Conservation (phyloP, 2,329 filamentous ascomycete genomes). For the Ophiostoma tasmaniense region DNA sequence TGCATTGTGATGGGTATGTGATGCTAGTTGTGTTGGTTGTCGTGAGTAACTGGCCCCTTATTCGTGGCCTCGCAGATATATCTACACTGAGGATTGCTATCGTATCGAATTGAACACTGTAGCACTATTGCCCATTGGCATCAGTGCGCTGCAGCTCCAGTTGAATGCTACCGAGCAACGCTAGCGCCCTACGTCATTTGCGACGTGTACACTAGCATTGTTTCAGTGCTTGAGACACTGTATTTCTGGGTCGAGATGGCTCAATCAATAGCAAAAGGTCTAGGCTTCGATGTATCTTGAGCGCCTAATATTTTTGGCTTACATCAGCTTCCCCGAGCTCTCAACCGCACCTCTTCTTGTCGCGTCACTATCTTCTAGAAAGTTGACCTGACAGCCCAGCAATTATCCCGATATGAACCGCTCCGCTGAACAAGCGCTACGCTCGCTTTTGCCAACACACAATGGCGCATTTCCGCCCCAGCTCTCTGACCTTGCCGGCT, state of each 20-base stretch:
- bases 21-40: background rate
- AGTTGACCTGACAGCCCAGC: background rate
- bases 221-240: background rate
- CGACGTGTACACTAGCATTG: background rate
- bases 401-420: constrained; percentile 60
- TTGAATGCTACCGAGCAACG: background rate
- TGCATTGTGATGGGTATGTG: constrained; percentile 13
- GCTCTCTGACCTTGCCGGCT: constrained; percentile 63
- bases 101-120: background rate
- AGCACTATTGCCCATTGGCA: background rate
- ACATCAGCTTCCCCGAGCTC: background rate
- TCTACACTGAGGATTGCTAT: background rate
- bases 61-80: background rate
- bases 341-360: background rate
- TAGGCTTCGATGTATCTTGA: background rate
- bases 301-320: background rate
- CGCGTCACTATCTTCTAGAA: background rate
- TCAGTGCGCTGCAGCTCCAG: background rate
- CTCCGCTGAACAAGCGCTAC: constrained; percentile 62
- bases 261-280: background rate
- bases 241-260: background rate
- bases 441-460: constrained; percentile 66
- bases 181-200: constrained; percentile 2
- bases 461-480: constrained; percentile 57
- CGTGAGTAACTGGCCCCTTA: background rate